A percentile compares a stretch with the other conserved stretches of the same genome.
Evolutionary conservation across 176 grass and related monocot species (phyloP).

Genomic region (maize (Zea mays)): Zm-B73-REFERENCE-NAM-5.0 NC_050100.1:125171001-125171500

Average conservation of each 20-base stretch:
- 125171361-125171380: background rate
- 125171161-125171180: conserved; percentile 53
- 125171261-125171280: conserved; percentile 20
- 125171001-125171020: conserved; percentile 43
- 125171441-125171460: background rate
- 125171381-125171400: background rate
- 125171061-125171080: conserved; percentile 50
- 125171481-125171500: background rate
- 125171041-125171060: conserved; percentile 22
- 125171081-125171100: conserved; percentile 51
- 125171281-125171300: too few species aligned
- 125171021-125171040: conserved; percentile 50
- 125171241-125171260: conserved; percentile 57
- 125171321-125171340: background rate
- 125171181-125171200: conserved; percentile 62
- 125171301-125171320: background rate
- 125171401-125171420: background rate
- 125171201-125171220: conserved; percentile 46
- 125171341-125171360: background rate
- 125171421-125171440: background rate
- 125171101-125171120: conserved; percentile 57
- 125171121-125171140: conserved; percentile 60
- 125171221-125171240: conserved; percentile 54
- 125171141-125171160: conserved; percentile 53
- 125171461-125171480: conserved; percentile 1